Percentiles rank a stretch among this genome's conserved stretches.
Evolutionary conservation across 345 rosid genomes (phyloP).

Genomic region (Limnanthes douglasii): DNA sequence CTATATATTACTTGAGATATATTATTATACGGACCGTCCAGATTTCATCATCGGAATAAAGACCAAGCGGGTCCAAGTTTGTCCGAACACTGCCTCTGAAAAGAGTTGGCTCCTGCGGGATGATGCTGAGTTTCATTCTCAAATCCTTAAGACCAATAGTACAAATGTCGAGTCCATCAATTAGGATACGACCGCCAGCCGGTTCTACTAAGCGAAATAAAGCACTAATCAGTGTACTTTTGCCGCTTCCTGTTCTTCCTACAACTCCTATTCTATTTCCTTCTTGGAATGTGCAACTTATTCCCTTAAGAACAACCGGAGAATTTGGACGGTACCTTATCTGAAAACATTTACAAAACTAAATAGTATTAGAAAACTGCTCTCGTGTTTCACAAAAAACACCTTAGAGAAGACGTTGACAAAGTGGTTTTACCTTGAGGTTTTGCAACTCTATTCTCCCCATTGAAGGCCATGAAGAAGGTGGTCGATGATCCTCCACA

Average conservation of each 20-base stretch:
- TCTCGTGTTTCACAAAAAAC: no score
- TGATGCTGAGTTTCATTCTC: conserved; percentile 83
- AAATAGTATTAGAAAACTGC: no score
- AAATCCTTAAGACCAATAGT: conserved; percentile 68
- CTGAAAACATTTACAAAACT: conserved; percentile 11
- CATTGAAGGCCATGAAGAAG: conserved; percentile 47
- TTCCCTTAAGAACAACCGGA: conserved; percentile 59
- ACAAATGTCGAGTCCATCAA: conserved; percentile 68
- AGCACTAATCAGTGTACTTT: conserved; percentile 76
- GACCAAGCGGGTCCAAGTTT: conserved; percentile 75
- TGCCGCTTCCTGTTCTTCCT: conserved; percentile 91
- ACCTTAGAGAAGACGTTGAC: no score
- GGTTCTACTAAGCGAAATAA: conserved; percentile 84
- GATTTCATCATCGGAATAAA: conserved; percentile 53
- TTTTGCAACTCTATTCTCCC: conserved; percentile 60
- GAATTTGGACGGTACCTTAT: conserved; percentile 57
- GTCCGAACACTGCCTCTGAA: conserved; percentile 71
- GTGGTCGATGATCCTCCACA: conserved; percentile 44
- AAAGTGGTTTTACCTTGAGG: conserved; percentile 29
- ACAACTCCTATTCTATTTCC: conserved; percentile 75
- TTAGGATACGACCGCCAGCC: conserved; percentile 44
- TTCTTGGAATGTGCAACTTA: conserved; percentile 58
- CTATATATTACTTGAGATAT: no score
- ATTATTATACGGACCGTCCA: conserved; percentile 50
- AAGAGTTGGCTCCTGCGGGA: conserved; percentile 93